These are phyloP conservation scores for Candolleomyces eurysporus DNA, from an alignment of 768 basidiomycete species.

Conservation along the genomic window DNA sequence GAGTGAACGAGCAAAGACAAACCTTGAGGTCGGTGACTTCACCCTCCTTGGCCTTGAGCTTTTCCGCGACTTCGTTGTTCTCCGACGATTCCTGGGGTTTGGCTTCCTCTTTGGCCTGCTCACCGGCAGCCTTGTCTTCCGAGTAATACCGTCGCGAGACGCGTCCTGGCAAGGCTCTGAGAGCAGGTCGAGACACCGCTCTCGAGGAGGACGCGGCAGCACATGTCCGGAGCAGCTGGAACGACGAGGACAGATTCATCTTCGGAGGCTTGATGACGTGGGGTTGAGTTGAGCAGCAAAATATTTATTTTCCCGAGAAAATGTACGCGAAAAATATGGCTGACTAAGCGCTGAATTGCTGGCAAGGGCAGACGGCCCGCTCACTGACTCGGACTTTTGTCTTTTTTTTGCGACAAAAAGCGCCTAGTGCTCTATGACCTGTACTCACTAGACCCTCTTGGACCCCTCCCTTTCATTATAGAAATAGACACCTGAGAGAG, in stretches of 20 bases:
- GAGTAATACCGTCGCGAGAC: conserved; percentile 55
- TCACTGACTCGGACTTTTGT: background rate
- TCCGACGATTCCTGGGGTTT: conserved; percentile 14
- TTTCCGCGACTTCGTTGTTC: conserved; percentile 26
- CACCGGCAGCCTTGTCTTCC: conserved; percentile 43
- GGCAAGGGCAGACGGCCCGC: background rate
- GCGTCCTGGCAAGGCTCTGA: conserved; percentile 30
- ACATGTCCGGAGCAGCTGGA: conserved; percentile 53
- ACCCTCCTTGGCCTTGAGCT: conserved; percentile 77
- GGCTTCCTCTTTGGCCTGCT: conserved; percentile 22
- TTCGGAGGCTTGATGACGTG: conserved; percentile 13
- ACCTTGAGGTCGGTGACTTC: conserved; percentile 86
- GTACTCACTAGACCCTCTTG: background rate
- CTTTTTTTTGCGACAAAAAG: background rate
- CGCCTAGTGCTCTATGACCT: background rate
- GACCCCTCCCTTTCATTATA: background rate
- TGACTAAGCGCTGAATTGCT: background rate
- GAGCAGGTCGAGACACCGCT: conserved; percentile 23
- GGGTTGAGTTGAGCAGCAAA: conserved; percentile 13
- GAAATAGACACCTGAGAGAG: background rate
- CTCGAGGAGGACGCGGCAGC: conserved; percentile 55
- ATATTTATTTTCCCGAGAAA: background rate
- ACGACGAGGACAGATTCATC: conserved; percentile 52
- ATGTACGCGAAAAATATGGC: background rate
- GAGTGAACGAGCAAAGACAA: conserved; percentile 9